A percentile compares a stretch with the other conserved stretches of the same genome.
Evolutionary conservation across 805 yeast genomes (phyloP).

Genomic region (Yarrowia sp.): DNA sequence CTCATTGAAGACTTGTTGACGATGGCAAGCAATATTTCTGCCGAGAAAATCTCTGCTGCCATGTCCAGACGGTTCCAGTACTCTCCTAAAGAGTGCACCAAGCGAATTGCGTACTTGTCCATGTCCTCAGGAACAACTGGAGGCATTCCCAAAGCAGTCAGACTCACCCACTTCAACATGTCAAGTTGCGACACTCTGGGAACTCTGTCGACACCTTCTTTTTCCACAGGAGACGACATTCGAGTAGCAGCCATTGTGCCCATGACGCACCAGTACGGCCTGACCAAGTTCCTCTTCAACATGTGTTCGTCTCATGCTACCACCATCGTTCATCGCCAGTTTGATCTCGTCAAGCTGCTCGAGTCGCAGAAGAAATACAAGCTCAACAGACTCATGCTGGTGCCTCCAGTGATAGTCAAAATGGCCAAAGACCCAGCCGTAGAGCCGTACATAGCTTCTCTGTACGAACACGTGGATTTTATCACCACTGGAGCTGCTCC

Average conservation of each 20-base stretch:
- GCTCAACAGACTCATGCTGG: constrained; percentile 43
- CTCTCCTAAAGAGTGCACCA: not conserved
- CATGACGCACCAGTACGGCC: constrained; percentile 10
- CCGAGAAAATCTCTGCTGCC: not conserved
- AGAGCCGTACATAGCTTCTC: constrained; percentile 44
- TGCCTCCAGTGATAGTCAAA: constrained; percentile 44
- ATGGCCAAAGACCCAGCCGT: constrained; percentile 46
- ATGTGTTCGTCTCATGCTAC: constrained; percentile 9
- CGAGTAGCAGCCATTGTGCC: constrained; percentile 6
- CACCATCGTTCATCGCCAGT: not conserved
- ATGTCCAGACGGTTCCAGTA: not conserved
- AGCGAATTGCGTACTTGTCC: constrained; percentile 33
- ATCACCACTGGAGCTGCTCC: constrained; percentile 49
- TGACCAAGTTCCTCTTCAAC: constrained; percentile 2
- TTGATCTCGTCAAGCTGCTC: constrained; percentile 3
- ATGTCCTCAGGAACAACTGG: constrained; percentile 39
- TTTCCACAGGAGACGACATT: constrained; percentile 21
- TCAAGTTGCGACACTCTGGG: constrained; percentile 37
- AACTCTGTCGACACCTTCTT: constrained; percentile 41
- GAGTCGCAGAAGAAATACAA: constrained; percentile 29
- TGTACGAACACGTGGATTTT: constrained; percentile 41
- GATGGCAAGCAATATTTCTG: not conserved
- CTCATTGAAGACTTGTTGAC: not conserved
- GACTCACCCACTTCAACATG: constrained; percentile 56
- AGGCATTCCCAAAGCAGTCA: constrained; percentile 75